Conservation (phyloP, 148 eudicot genomes). For the Chenopodium berlandieri region DNA sequence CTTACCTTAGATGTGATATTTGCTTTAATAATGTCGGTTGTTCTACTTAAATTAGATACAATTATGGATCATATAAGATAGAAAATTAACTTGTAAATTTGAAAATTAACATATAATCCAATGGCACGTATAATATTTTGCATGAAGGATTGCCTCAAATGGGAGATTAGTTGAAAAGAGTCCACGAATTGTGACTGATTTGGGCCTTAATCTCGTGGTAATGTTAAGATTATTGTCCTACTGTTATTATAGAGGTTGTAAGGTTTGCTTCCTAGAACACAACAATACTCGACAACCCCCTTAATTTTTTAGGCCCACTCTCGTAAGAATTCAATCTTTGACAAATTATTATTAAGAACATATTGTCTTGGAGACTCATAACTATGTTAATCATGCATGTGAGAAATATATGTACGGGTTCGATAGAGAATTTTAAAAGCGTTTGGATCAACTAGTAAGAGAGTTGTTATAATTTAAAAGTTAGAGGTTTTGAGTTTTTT, state of each 20-base stretch:
- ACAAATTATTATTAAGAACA: background rate
- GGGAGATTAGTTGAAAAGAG: slow-evolving; percentile 3
- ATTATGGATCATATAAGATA: background rate
- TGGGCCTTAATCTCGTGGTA: slow-evolving; percentile 2
- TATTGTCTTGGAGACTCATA: background rate
- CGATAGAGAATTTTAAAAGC: no score
- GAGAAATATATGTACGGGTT: background rate
- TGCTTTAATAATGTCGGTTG: slow-evolving; percentile 23
- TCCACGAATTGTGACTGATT: background rate
- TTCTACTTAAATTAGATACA: background rate
- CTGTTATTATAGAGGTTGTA: background rate
- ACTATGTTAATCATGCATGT: background rate
- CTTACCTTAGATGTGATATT: slow-evolving; percentile 20
- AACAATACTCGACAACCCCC: slow-evolving; percentile 15
- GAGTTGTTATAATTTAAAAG: no score
- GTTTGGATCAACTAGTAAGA: no score
- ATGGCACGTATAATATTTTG: background rate
- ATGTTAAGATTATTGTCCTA: background rate
- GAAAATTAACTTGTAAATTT: background rate
- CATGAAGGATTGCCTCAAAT: slow-evolving; percentile 11
- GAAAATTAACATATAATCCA: background rate
- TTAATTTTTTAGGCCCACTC: background rate
- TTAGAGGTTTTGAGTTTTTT: no score
- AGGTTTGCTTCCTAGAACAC: slow-evolving; percentile 7
- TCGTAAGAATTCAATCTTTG: background rate